Percentiles rank a stretch among this genome's conserved stretches.
Conservation (phyloP, 2,329 filamentous ascomycete species). For the Rutstroemia sp. region DNA sequence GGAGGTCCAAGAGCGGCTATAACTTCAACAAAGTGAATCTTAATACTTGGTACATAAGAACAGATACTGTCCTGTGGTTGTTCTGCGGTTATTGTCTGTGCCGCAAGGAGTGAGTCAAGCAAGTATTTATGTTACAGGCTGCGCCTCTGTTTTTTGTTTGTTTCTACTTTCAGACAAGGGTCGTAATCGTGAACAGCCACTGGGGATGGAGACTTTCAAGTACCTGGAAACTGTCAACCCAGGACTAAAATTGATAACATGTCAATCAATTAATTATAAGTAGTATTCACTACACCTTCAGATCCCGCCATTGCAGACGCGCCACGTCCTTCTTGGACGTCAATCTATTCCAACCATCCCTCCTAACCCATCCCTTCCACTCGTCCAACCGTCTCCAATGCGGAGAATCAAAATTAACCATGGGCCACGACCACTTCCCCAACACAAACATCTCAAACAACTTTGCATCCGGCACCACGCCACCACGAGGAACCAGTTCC, state of each 20-base stretch:
- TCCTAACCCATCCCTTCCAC: slow-evolving; percentile 6
- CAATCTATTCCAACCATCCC: not conserved
- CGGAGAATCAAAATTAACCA: slow-evolving; percentile 4
- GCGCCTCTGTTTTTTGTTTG: too few species aligned
- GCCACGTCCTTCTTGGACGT: not conserved
- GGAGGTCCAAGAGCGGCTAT: too few species aligned
- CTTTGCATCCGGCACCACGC: not conserved
- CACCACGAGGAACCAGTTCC: not conserved
- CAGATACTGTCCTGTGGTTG: too few species aligned
- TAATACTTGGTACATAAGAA: too few species aligned
- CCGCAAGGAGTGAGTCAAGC: too few species aligned
- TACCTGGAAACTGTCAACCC: not conserved
- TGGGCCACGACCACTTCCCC: slow-evolving; percentile 3
- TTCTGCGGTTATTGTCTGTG: too few species aligned
- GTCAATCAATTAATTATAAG: not conserved
- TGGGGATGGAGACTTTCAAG: too few species aligned
- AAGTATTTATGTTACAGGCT: too few species aligned
- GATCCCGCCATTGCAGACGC: not conserved
- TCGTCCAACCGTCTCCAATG: slow-evolving; percentile 3
- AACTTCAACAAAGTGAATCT: too few species aligned
- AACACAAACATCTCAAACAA: slow-evolving; percentile 6
- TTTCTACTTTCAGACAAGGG: too few species aligned
- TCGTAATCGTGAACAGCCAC: too few species aligned
- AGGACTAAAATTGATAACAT: not conserved
- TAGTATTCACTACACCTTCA: not conserved